Evolutionary conservation across 805 yeast genomes (phyloP), one percentile per base, ranked within the genome.

Genomic region (Starmerella stellata): DNA sequence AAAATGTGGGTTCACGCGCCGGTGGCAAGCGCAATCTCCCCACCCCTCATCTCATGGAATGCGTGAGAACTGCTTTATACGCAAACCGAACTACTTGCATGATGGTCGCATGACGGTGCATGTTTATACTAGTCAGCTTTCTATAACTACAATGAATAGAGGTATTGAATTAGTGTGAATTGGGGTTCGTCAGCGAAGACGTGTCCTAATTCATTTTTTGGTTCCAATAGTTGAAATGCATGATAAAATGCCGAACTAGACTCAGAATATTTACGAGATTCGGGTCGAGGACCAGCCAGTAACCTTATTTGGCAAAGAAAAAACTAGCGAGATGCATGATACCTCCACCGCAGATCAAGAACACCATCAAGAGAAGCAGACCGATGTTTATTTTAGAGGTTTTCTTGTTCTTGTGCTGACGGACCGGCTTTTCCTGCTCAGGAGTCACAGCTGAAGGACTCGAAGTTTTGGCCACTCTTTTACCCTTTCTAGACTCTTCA

Each of bases 341-440:
- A 45, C 85, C 93, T 49, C 93, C 93, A 41, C 94, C 94, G 44
- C 76, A 64, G 11, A 83, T 65, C 46, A 81, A 63, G 55, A 82
- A 81, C 4, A 67, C 65, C 39, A 78, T 60, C 2, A 72, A 59
- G 23, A 59, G 62, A 56, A 42, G 21, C 11, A 39, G 42, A 32
- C 35, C 35, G 7, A 14, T 20, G 15, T 23, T 15, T 7, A 32
- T 7, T 9, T 19, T 20, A 5, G 23, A 20, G 5, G 7, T 5
- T 13, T 32, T 7, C 9, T 32, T 32, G 15, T 19, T 5, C 25
- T 32, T 32, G 18, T 7, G 25, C 13, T 13, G 7, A 5, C 19
- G 16, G 16, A 29, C 32, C 14, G 32, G 14, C 14, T n/a, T 17
- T 17, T 5, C 8, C 16, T 5, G 7, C 32, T 29, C 35, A 32